Evolutionary conservation across 352 stramenopile species (phyloP), one percentile per base, ranked within the genome.

Genomic region (Phytophthora crassamura): DNA sequence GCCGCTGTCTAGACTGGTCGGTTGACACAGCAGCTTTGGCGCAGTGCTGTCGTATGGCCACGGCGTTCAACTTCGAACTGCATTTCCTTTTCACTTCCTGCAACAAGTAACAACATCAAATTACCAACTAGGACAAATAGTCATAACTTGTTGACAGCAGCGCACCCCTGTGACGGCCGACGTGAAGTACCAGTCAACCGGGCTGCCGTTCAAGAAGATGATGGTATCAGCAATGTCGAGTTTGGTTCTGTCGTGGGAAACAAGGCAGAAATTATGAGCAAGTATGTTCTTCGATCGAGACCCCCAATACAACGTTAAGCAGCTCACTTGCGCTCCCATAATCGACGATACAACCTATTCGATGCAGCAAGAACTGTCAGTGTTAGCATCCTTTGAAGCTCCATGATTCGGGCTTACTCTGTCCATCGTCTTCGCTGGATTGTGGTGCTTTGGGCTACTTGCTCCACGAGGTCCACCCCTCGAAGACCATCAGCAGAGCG

Each of bases 211-310:
- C 8, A 64, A 35, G 48, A 91, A 75, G 15, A 89, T 15, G 22
- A 91, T 70, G 5, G 77, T 72, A 69, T 91, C 82, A 12, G 62
- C 72, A 41, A 91, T 86, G 36, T 91, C 82, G 1, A 91, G 41
- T 53, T 86, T 86, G 12, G 70, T 60, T 61, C 78, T 88, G 40
- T 30, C 4, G 25, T 25, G 12, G 36, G 62, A 34, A 56, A 10
- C 25, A 4, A 28, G 25, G 25, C 25, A 28, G 30, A 32, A 36
- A 41, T 34, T 14, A 34, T 42, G 18, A 18, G 25, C 34, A 22
- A 25, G n/a, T 46, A 48, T 14, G 28, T 32, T n/a, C 7, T 14
- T 20, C 14, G 40, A n/a, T 48, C 1, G 15, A 12, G 12, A 20
- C 22, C 41, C n/a, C 18, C 22, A 32, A 8, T 40, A 9, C 43